A percentile compares a stretch with the other conserved stretches of the same genome.
phyloP scores from a whole-genome alignment of 306 rosid species.

The Begonia masoniana region DNA sequence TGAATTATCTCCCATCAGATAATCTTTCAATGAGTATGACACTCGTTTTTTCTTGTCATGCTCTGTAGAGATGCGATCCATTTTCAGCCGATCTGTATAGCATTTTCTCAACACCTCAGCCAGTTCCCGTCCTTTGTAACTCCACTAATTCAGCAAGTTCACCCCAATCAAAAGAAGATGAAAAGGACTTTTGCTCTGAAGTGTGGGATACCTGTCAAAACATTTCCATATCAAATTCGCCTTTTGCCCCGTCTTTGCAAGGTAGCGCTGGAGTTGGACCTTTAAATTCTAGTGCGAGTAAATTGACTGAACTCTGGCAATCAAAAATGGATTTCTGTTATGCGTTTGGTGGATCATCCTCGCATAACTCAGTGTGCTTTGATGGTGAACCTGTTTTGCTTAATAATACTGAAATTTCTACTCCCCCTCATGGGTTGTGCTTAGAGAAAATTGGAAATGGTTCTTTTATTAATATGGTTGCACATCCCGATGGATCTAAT shows the following conservation, averaged over 20 bases:
- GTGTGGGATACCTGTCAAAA: conserved; percentile 82
- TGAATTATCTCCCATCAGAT: too few relatives aligned
- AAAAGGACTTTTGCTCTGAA: conserved; percentile 42
- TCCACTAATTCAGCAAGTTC: conserved; percentile 55
- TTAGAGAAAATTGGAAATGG: conserved; percentile 93
- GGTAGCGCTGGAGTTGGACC: conserved; percentile 37
- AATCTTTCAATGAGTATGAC: too few relatives aligned
- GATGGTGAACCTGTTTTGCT: conserved; percentile 59
- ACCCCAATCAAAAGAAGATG: conserved; percentile 46
- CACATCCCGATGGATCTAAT: conserved; percentile 90
- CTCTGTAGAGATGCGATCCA: conserved; percentile 69
- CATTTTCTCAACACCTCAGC: conserved; percentile 34
- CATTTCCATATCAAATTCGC: conserved; percentile 59
- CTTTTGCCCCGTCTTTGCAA: conserved; percentile 64
- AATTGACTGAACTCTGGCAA: conserved; percentile 62
- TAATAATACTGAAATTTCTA: conserved; percentile 27
- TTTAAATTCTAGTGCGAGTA: conserved; percentile 25
- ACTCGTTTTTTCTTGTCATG: not conserved
- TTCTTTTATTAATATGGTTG: conserved; percentile 74
- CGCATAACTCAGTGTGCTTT: conserved; percentile 54
- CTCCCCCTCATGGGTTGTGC: conserved; percentile 65
- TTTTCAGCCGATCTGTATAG: conserved; percentile 64
- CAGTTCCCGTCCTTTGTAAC: conserved; percentile 79
- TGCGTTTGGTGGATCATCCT: conserved; percentile 69
- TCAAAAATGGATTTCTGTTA: conserved; percentile 67